Evolutionary conservation across 371 early-diverging fungal genomes (phyloP), one percentile per base, ranked within the genome.

Genomic region (Mucor velutinosus): DNA sequence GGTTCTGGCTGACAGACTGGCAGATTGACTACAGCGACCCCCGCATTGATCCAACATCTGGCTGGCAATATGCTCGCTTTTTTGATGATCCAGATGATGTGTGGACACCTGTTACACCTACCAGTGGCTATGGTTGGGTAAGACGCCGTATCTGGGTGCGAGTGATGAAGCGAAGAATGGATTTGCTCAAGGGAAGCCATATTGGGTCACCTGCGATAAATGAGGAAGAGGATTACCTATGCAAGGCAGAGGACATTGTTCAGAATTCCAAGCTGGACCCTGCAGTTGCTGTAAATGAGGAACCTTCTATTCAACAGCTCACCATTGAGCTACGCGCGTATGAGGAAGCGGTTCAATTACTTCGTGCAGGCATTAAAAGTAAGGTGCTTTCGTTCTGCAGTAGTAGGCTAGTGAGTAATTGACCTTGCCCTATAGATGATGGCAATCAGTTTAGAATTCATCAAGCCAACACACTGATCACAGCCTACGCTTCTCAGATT

Each of bases 1-100:
- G 92, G 92, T 93, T 89, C 69, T 93, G 93, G 93, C 60, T 91
- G 32, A 90, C 89, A 4, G 93, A 93, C 49, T 93, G 93, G 93
- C 79, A 82, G 19, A 75, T 91, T 23, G 92, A 92, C 69, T 75
- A 81, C 25, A 81, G 79, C 15, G 85, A 89, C 69, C 88, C 89
- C 4, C 73, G 76, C 29, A 74, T 81, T 5, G 88, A 89, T 64
- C 75, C 81, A 4, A 79, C 75, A 3, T 82, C 87, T 1, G 89
- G 89, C 0, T 89, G 90, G 89, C 87, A 88, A 60, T 92, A 92
- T 64, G 85, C 86, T 29, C 76, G 78, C 21, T 81, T 80, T 4
- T 83, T 89, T 69, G 79, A 79, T 12, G 83, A 84, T 14, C 60
- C 72, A 6, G 89, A 83, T 27, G 74, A 76, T n/a, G 61, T 65